Conservation (phyloP, 2,329 filamentous ascomycete species). For the Diaporthe amygdali region DNA sequence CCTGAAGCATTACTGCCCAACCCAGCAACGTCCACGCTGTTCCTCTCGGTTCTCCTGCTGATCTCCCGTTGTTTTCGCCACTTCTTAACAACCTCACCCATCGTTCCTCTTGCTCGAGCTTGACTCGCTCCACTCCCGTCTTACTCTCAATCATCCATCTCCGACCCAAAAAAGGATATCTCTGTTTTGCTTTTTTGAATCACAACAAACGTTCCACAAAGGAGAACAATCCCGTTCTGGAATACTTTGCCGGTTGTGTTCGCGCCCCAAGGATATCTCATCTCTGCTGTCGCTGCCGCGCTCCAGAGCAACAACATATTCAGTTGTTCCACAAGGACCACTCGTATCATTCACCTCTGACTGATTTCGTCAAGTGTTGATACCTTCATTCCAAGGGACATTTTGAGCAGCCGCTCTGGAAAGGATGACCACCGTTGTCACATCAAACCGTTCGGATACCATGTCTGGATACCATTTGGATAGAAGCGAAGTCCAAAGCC, state of each 20-base stretch:
- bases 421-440: conserved; percentile 56
- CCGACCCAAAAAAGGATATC: conserved; percentile 9
- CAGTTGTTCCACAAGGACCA: conserved; percentile 25
- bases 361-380: conserved; percentile 22
- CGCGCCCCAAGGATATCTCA: conserved; percentile 6
- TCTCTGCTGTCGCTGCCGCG: conserved; percentile 17
- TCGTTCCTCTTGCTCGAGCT: conserved; percentile 1
- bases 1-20: conserved; percentile 25
- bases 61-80: conserved; percentile 26
- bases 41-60: conserved; percentile 24
- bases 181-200: conserved; percentile 14
- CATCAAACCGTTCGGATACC: conserved; percentile 45
- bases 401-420: conserved; percentile 38
- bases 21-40: conserved; percentile 12
- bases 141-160: conserved; percentile 8
- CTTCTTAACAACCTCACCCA: conserved; percentile 21
- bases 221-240: conserved; percentile 26
- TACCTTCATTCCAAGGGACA: conserved; percentile 24
- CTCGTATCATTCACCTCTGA: conserved; percentile 15
- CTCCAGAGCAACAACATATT: conserved; percentile 17
- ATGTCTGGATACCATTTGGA: conserved; percentile 62
- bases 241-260: conserved; percentile 11
- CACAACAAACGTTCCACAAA: conserved; percentile 14
- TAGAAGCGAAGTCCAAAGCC: conserved; percentile 64
- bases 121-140: conserved; percentile 22